Conservation (phyloP, 768 basidiomycete genomes). For the Rhodotorula babjevae region DNA sequence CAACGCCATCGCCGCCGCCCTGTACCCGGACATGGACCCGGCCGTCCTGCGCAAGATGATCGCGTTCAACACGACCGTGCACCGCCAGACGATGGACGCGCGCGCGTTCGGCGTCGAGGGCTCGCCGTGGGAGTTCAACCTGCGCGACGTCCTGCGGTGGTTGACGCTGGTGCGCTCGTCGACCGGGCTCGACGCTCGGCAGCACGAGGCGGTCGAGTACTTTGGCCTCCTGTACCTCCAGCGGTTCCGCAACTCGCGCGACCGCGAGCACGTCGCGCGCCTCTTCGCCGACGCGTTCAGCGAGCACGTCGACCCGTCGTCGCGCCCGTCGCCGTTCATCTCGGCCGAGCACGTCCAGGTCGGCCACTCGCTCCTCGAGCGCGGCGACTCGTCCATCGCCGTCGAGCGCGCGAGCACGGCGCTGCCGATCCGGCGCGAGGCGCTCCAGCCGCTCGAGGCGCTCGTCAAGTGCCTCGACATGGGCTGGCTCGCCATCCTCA, state of each 20-base stretch:
- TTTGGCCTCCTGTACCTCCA: slow-evolving; percentile 72
- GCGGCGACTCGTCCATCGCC: slow-evolving; percentile 44
- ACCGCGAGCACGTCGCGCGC: slow-evolving; percentile 52
- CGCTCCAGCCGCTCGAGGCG: slow-evolving; percentile 66
- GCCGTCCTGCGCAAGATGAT: slow-evolving; percentile 69
- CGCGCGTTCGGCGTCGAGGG: slow-evolving; percentile 54
- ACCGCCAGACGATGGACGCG: slow-evolving; percentile 61
- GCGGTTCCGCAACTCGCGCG: slow-evolving; percentile 71
- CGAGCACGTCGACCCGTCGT: slow-evolving; percentile 54
- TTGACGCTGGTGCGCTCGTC: slow-evolving; percentile 51
- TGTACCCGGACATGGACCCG: slow-evolving; percentile 62
- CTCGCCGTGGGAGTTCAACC: slow-evolving; percentile 94
- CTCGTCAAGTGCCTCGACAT: slow-evolving; percentile 66
- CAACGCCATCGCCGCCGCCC: slow-evolving; percentile 66
- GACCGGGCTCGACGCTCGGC: slow-evolving; percentile 45
- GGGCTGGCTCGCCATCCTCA: slow-evolving; percentile 84
- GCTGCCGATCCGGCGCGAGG: slow-evolving; percentile 55
- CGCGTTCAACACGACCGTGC: slow-evolving; percentile 66
- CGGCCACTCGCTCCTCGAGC: slow-evolving; percentile 57
- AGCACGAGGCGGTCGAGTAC: slow-evolving; percentile 56
- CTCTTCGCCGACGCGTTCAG: slow-evolving; percentile 48
- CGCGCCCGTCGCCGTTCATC: slow-evolving; percentile 45
- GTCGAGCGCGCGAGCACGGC: slow-evolving; percentile 48
- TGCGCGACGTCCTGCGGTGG: slow-evolving; percentile 91
- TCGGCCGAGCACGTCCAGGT: slow-evolving; percentile 54